Evolutionary conservation across 768 basidiomycete genomes (phyloP).

Genomic region (Pulveroboletus ravenelii): DNA sequence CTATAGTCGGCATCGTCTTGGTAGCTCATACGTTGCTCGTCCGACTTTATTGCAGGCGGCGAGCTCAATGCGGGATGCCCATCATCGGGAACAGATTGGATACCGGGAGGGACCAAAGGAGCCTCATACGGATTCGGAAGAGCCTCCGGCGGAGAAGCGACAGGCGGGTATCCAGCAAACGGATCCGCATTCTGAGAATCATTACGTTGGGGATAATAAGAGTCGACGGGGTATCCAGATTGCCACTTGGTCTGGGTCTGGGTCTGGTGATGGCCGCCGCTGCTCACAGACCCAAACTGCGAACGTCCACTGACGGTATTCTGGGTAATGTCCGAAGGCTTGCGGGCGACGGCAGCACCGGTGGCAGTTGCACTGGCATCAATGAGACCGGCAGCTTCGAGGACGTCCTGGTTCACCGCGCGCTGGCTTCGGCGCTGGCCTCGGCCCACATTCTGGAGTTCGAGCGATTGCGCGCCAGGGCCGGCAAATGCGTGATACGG

Average conservation of each 20-base stretch:
- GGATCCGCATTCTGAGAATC: slow-evolving; percentile 23
- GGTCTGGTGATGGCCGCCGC: slow-evolving; percentile 8
- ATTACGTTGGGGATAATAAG: slow-evolving; percentile 21
- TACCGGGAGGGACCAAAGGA: not conserved
- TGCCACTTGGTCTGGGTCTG: slow-evolving; percentile 6
- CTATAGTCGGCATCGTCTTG: slow-evolving; percentile 28
- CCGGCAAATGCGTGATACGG: slow-evolving; percentile 40
- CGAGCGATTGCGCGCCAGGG: slow-evolving; percentile 23
- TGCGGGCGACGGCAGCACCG: slow-evolving; percentile 16
- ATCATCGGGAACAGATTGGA: slow-evolving; percentile 13
- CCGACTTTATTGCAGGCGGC: slow-evolving; percentile 5
- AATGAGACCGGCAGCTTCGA: slow-evolving; percentile 26
- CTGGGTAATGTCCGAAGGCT: slow-evolving; percentile 26
- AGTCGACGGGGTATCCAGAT: slow-evolving; percentile 24
- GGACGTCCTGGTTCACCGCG: slow-evolving; percentile 21
- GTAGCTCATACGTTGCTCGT: slow-evolving; percentile 28
- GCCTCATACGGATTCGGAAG: slow-evolving; percentile 23
- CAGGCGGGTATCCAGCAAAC: slow-evolving; percentile 28
- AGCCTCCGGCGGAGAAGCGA: not conserved
- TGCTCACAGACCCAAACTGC: slow-evolving; percentile 18
- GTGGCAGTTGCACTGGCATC: slow-evolving; percentile 6
- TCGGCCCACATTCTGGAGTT: slow-evolving; percentile 5
- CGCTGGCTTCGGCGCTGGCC: slow-evolving; percentile 20
- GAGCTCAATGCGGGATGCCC: slow-evolving; percentile 4
- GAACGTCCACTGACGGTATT: slow-evolving; percentile 21